Conservation (phyloP, 2,329 filamentous ascomycete genomes). For the Podosphaera xanthii region DNA sequence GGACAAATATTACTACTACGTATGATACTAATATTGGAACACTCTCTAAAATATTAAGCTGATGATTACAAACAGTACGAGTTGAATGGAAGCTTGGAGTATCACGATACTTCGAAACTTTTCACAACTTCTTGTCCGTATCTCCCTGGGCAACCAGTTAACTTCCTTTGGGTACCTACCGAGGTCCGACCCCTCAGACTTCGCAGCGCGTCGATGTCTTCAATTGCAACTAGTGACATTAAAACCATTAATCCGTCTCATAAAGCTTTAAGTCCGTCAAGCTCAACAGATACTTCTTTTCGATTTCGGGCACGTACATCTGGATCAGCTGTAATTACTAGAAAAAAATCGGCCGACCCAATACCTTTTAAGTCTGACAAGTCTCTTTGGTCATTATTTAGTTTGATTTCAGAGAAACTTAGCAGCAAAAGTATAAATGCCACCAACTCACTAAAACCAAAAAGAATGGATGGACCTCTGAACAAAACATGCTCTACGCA, state of each 20-base stretch:
- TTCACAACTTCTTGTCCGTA: conserved; percentile 64
- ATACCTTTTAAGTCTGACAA: conserved; percentile 16
- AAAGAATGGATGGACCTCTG: no score
- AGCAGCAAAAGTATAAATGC: no score
- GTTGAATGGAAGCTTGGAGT: conserved; percentile 55
- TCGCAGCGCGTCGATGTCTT: conserved; percentile 43
- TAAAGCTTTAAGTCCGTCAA: conserved; percentile 46
- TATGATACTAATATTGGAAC: conserved; percentile 24
- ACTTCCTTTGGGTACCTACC: conserved; percentile 59
- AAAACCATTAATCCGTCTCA: conserved; percentile 60
- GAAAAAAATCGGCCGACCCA: conserved; percentile 14
- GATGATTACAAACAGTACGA: conserved; percentile 38
- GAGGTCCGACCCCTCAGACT: conserved; percentile 34
- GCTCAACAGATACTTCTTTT: conserved; percentile 23
- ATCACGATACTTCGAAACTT: conserved; percentile 47
- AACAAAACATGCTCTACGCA: no score
- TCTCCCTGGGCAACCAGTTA: conserved; percentile 70
- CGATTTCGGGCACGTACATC: conserved; percentile 23
- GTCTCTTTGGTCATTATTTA: not conserved
- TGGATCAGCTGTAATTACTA: not conserved
- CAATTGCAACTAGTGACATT: conserved; percentile 31
- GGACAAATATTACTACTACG: conserved; percentile 86
- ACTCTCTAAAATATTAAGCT: no score
- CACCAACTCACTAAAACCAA: no score
- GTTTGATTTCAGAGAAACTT: not conserved